Evolutionary conservation across 192 early-diverging fungal species (phyloP), one percentile per base, ranked within the genome.

Genomic region (Coemansia umbellata): DNA sequence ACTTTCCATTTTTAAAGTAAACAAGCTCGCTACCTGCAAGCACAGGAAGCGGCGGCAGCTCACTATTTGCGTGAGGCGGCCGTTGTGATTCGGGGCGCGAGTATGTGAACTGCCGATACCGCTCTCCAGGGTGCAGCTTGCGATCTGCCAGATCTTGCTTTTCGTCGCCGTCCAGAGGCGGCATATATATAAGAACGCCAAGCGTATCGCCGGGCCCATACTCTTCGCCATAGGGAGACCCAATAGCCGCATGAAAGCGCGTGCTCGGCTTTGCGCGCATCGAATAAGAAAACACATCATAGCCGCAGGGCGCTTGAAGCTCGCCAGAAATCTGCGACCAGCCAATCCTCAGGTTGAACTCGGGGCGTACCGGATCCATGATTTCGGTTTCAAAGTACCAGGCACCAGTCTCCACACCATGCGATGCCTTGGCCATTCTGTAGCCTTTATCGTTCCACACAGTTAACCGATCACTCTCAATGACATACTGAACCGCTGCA

Each of bases 291-390:
- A 87, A 91, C 47, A 75, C 68, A 54, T 91, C 88, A 47, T 77
- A 85, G 0, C 88, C 88, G 33, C 86, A 88, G 15, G 87, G 85
- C 5, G 83, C 88, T 37, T 91, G 85, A 15, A 88, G 67, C 48
- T 87, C 84, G 7, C 87, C 88, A 19, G 80, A 82, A 54, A 91
- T 91, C 69, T 87, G 85, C 13, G 83, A 82, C 83, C 83, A 91
- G 4, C 88, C 88, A 21, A 91, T 80, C 8, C 88, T 80, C 51
- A 67, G 65, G 58, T 87, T 82, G 21, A 79, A 84, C 41, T 70
- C 61, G 31, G 81, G 73, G n/a, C 66, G 60, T 22, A 73, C 55
- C 0, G 63, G 63, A 21, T 71, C 55, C 27, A 78, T 69, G 8
- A 90, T 60, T 15, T 60, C 63, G n/a, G 75, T 78, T 61, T 91